These are phyloP conservation scores for Poa pratensis DNA, from an alignment of 176 grass and related monocot genomes.

Conservation along the genomic window DNA sequence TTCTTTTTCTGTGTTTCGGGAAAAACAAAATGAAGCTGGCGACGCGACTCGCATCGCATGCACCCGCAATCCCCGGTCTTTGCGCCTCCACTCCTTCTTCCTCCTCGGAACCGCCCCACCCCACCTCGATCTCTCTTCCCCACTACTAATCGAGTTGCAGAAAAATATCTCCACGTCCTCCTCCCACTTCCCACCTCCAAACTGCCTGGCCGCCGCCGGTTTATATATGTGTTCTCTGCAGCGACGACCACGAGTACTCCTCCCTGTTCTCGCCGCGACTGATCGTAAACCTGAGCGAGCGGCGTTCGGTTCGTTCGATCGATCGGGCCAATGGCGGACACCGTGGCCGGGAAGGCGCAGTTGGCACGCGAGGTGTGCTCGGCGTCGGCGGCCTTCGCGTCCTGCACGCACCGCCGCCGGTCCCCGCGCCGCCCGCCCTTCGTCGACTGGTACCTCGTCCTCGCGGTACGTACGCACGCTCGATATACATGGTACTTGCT, in stretches of 20 bases:
- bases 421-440: slow-evolving; percentile 51
- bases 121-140: not conserved
- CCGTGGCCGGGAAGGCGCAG: slow-evolving; percentile 29
- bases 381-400: slow-evolving; percentile 58
- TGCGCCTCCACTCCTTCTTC: not conserved
- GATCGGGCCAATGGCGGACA: too few relatives aligned
- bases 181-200: not conserved
- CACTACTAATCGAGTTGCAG: too few relatives aligned
- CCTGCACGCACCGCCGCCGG: slow-evolving; percentile 62
- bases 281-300: too few relatives aligned
- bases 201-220: too few relatives aligned
- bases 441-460: slow-evolving; percentile 96
- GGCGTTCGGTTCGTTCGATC: too few relatives aligned
- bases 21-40: not conserved
- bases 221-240: too few relatives aligned
- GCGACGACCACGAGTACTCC: too few relatives aligned
- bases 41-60: not conserved
- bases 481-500: too few relatives aligned
- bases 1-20: not conserved
- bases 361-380: slow-evolving; percentile 61
- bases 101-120: not conserved
- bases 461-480: slow-evolving; percentile 49
- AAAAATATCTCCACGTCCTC: not conserved
- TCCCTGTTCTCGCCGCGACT: too few relatives aligned
- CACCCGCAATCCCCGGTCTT: slow-evolving; percentile 30